Conservation (phyloP, 257 asterid species). For the Salvia hispanica region DNA sequence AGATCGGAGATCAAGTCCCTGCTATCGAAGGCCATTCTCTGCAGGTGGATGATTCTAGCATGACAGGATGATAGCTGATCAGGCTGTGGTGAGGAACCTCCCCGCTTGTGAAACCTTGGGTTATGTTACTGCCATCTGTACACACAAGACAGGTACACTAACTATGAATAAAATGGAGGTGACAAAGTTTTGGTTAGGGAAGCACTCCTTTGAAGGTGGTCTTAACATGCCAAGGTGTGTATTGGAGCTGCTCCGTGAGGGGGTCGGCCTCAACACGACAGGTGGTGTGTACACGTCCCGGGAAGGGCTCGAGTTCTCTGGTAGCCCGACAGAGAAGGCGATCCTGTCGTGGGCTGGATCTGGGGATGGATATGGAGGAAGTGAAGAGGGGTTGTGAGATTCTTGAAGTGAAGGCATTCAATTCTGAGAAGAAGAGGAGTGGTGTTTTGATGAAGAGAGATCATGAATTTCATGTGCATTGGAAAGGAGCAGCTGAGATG, state of each 20-base stretch:
- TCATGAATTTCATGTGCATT: conserved; percentile 45
- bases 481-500: conserved; percentile 94
- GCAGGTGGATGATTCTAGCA: conserved; percentile 44
- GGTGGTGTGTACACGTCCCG: conserved; percentile 20
- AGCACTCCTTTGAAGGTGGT: conserved; percentile 26
- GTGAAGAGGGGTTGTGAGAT: conserved; percentile 35
- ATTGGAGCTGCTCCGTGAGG: conserved; percentile 34
- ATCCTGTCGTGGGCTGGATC: conserved; percentile 73
- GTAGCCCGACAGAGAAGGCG: conserved; percentile 88
- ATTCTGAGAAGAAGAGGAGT: conserved; percentile 78
- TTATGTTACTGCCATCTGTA: conserved; percentile 38
- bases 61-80: conserved; percentile 53
- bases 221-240: background rate
- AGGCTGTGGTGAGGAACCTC: conserved; percentile 44
- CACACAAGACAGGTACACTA: conserved; percentile 42
- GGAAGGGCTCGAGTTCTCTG: conserved; percentile 49
- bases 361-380: conserved; percentile 61
- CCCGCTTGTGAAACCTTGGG: conserved; percentile 41
- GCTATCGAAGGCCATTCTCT: conserved; percentile 49
- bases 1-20: conserved; percentile 50
- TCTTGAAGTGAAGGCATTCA: conserved; percentile 66
- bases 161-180: conserved; percentile 46
- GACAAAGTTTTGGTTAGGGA: conserved; percentile 37
- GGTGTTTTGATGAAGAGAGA: conserved; percentile 48
- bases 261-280: conserved; percentile 40